Percentiles rank a stretch among this genome's conserved stretches.
Conservation (phyloP, 345 rosid species). For the Sisymbrium altissimum region DNA sequence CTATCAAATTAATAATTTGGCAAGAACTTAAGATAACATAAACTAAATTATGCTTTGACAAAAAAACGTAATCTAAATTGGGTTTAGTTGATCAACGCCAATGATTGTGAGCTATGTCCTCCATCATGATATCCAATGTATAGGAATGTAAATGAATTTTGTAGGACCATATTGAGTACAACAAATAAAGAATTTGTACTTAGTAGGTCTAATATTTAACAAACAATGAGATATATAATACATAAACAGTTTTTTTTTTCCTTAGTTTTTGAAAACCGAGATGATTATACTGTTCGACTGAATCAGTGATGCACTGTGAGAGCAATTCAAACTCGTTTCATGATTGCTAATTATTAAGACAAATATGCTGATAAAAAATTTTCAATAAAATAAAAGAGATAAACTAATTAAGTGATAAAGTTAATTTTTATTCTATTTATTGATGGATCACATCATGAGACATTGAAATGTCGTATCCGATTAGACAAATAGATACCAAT, state of each 20-base stretch:
- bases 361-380: neutral
- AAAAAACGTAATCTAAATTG: no score
- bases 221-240: neutral
- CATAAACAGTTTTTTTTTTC: neutral
- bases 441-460: constrained; percentile 8
- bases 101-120: neutral
- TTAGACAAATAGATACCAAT: neutral
- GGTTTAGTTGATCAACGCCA: neutral
- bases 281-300: neutral
- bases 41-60: no score
- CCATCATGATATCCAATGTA: neutral
- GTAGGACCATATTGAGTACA: neutral
- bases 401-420: neutral
- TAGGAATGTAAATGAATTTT: neutral
- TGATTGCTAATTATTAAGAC: neutral
- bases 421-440: neutral
- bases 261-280: neutral
- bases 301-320: neutral
- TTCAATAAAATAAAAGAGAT: neutral
- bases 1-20: no score
- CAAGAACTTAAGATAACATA: no score
- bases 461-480: neutral
- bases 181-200: neutral
- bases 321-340: neutral
- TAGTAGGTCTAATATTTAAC: neutral